Evolutionary conservation across 495 filamentous ascomycete species (phyloP).

Genomic region (Penicillium soppii): DNA sequence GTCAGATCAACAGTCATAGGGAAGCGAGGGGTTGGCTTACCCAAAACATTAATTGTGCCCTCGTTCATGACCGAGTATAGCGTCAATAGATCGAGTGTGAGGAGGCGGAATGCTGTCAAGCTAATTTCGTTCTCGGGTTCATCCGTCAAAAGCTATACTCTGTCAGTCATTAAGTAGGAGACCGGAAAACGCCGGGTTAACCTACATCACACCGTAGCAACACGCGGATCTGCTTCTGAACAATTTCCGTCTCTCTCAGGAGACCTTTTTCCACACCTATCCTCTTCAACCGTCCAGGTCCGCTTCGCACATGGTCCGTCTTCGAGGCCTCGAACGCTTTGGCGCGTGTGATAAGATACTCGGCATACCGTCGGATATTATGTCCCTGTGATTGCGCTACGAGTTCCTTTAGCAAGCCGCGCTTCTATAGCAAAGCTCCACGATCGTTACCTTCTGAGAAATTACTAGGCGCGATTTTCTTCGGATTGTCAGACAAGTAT

Average conservation of each 20-base stretch:
- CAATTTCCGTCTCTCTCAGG: constrained; percentile 84
- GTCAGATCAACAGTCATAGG: constrained; percentile 14
- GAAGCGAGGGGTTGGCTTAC: constrained; percentile 48
- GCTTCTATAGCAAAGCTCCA: background rate
- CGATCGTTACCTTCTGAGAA: constrained; percentile 82
- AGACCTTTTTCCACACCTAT: constrained; percentile 91
- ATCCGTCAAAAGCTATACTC: constrained; percentile 72
- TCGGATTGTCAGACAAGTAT: constrained; percentile 80
- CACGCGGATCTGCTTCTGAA: constrained; percentile 84
- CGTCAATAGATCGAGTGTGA: constrained; percentile 86
- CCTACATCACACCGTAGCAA: constrained; percentile 87
- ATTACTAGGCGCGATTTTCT: constrained; percentile 79
- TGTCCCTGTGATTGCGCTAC: constrained; percentile 88
- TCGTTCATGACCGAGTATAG: constrained; percentile 97
- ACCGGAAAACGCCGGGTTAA: constrained; percentile 6
- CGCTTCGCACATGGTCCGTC: constrained; percentile 85
- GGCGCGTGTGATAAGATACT: constrained; percentile 81
- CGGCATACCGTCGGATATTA: constrained; percentile 89
- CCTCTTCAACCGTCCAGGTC: constrained; percentile 78
- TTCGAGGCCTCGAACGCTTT: constrained; percentile 78
- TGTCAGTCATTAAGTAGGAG: constrained; percentile 27
- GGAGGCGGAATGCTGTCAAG: constrained; percentile 87
- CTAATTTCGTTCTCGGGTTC: constrained; percentile 98
- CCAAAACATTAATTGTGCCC: constrained; percentile 94
- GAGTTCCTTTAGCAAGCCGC: constrained; percentile 13